Base-by-base conservation (phyloP, 345 rosid genomes). In the Turritis glabra region DNA sequence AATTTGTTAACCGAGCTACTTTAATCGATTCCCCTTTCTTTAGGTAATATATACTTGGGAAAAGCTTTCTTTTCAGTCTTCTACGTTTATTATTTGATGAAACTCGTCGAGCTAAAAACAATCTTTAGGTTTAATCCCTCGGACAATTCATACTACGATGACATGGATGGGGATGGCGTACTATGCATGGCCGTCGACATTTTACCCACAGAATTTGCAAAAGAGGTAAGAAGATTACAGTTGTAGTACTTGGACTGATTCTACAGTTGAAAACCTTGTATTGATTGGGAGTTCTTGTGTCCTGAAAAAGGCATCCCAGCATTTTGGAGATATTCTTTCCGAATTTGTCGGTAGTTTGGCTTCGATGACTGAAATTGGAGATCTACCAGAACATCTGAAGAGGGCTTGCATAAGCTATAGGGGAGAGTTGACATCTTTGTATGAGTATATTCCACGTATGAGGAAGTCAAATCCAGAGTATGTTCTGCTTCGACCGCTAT, bases 151-250 rank as follows among this genome's bases (percentile, higher is more conserved):
- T 91, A 86, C 85, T 81, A 91, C 70, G 44, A 72, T 53, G 95
- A 88, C 72, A 85, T 94, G 91, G 98, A 94, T 48, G 97, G 97
- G 14, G 73, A 83, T 33, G 98, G 98, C 7, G 33, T 94, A 66
- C 76, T 91, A 57, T 88, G 90, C 79, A 82, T 85, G 77, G 95
- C 96, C 17, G 81, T 94, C 25, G 98, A 94, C 66, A 91, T 85
- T 83, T 89, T 94, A 80, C 98, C 98, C 17, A 94, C 97, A 35
- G 88, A 94, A 78, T 94, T 94, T 78, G 98, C 98, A 41, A 94
- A 89, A 75, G 98, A 94, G 93, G 97, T 94, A 75, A 10, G 40
- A 55, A 59, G 9, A 68, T 80, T 60, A 23, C n/a, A 35, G 33
- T 69, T 57, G 17, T 37, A 21, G 57, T 33, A 15, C 23, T 22